Evolutionary conservation across 495 filamentous ascomycete species (phyloP), one percentile per base, ranked within the genome.

Genomic region (Schizothecium vesticola): DNA sequence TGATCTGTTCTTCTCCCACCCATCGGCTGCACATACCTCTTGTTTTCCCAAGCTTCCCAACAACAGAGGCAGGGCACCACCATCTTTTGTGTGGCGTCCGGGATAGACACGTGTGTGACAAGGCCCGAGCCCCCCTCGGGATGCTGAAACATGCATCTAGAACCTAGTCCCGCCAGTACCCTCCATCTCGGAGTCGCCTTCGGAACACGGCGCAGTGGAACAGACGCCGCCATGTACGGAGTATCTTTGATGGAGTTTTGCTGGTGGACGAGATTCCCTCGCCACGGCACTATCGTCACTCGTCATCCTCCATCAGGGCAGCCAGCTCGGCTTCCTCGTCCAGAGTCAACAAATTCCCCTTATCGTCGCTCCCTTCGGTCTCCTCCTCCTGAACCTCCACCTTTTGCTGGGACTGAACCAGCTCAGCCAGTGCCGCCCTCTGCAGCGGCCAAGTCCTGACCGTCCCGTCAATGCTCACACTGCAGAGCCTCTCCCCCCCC

Each of bases 281-380:
- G 0, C 12, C 43, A n/a, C 43, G n/a, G 23, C 21, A 3, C 9
- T 36, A 22, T 24, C 51, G 7, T 67, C 31, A 67, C 51, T 80
- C 74, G 84, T 88, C 85, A 57, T 93, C 90, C 64, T 86, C 92
- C 93, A 97, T 92, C 72, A 97, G 80, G 67, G 91, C 94, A 25
- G 92, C 92, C 68, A 97, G 80, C 77, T 96, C 94, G 21, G 88
- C 88, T 74, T 97, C 92, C 77, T 95, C 92, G 64, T 96, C 92
- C 43, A 85, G 86, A 3, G 90, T 93, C 72, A 94, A 81, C 77
- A 90, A 72, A 7, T 76, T 74, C 56, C 36, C 28, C n/a, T 61
- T 33, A 21, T 55, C 51, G 56, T 76, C 75, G 24, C 75, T 74
- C 21, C 78, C 78, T 24, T 12, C 65, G 22, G n/a, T 23, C 56